Percentiles rank a stretch among this genome's conserved stretches.
These are phyloP conservation scores for Pseudognaphalium luteoalbum DNA, from an alignment of 129 eudicot genomes.

Conservation along the genomic window DNA sequence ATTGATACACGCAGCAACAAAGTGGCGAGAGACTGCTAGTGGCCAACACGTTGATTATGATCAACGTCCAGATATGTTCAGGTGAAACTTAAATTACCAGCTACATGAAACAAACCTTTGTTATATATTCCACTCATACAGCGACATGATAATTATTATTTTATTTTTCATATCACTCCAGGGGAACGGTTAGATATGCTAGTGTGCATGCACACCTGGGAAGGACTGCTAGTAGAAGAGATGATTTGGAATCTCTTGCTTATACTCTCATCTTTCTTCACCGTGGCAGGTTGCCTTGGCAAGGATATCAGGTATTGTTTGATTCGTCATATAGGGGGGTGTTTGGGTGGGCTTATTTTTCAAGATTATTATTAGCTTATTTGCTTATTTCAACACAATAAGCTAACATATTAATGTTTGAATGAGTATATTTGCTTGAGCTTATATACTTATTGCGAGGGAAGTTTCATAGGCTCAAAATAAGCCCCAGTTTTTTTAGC, in stretches of 20 bases:
- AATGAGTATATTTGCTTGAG: too few species aligned
- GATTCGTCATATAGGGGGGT: neutral
- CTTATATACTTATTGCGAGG: too few species aligned
- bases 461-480: too few species aligned
- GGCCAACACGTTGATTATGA: slow-evolving; percentile 78
- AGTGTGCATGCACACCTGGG: slow-evolving; percentile 93
- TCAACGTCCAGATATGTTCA: slow-evolving; percentile 85
- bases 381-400: too few species aligned
- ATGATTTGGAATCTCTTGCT: slow-evolving; percentile 90
- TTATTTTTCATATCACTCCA: slow-evolving; percentile 18
- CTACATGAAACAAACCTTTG: neutral
- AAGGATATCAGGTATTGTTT: slow-evolving; percentile 69
- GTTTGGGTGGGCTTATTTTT: too few species aligned
- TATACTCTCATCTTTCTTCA: slow-evolving; percentile 80
- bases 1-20: slow-evolving; percentile 57
- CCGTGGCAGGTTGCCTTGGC: slow-evolving; percentile 88
- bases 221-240: slow-evolving; percentile 90
- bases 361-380: too few species aligned
- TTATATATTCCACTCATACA: neutral
- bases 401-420: too few species aligned
- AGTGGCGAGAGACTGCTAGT: slow-evolving; percentile 73
- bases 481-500: too few species aligned
- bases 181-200: slow-evolving; percentile 83
- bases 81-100: slow-evolving; percentile 35
- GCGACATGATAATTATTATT: neutral